Evolutionary conservation across 768 basidiomycete genomes (phyloP), one percentile per base, ranked within the genome.

Genomic region (Termitomyces bulborhizus): DNA sequence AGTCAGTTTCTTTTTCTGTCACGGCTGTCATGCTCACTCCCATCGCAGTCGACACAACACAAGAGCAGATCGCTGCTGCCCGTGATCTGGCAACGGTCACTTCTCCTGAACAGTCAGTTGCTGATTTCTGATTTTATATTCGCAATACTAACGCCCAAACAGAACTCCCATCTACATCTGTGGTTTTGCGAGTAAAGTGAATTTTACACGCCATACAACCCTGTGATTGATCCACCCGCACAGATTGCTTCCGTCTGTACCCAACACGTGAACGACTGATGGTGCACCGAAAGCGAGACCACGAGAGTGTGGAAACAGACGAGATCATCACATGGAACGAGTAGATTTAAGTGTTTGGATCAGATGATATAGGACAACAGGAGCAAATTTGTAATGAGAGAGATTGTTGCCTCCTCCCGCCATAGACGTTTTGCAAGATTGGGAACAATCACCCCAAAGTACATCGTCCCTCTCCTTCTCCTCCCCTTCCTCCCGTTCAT

Each of bases 161-260:
- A 91, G 90, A 58, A 90, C 88, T 2, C 83, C 88, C 0, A 86
- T 92, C n/a, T 89, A 81, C 65, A 90, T 92, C 54, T 92, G 90
- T 61, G 84, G 76, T 3, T 71, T 86, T 36, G 69, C 78, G 61
- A 77, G 86, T 85, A 67, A 42, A 67, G 63, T 32, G 34, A 1
- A 21, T 21, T 21, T 21, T 21, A 21, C 21, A 21, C 21, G 21
- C 1, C 11, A 31, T 6, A 5, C 29, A 8, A 1, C 29, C 29
- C 29, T 8, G 29, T 8, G 4, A 8, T 8, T 21, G 29, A 8
- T 8, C 1, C 29, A 32, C 32, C 12, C 34, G 0, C n/a, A 3
- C 49, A 83, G 84, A 79, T 50, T 93, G 90, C 66, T 77, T 79
- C 65, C 83, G 87, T 27, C 73, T 92, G 41, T 90, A 86, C 63